These are phyloP conservation scores for Annulohypoxylon maeteangense DNA, from an alignment of 495 filamentous ascomycete genomes.

Conservation along the genomic window DNA sequence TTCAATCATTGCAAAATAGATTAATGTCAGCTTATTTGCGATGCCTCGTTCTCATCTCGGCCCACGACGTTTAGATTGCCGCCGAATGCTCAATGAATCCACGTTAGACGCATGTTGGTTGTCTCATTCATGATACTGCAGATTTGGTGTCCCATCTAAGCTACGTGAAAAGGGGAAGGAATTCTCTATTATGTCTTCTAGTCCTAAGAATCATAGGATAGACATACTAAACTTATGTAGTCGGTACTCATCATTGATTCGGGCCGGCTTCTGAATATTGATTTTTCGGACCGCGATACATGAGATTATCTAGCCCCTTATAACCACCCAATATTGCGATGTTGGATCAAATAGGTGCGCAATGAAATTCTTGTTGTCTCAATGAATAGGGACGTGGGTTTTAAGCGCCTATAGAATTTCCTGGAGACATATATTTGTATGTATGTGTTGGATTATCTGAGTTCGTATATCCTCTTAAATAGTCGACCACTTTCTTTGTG, in stretches of 20 bases:
- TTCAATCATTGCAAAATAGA: slow-evolving; percentile 16
- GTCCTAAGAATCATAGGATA: neutral
- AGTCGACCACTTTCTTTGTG: neutral
- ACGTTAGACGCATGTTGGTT: slow-evolving; percentile 4
- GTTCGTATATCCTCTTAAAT: neutral
- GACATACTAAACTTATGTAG: neutral
- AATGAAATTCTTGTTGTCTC: neutral
- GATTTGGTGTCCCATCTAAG: neutral
- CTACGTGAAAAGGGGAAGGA: neutral
- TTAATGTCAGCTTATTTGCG: slow-evolving; percentile 14
- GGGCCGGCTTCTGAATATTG: neutral
- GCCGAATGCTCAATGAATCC: slow-evolving; percentile 3
- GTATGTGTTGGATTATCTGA: neutral
- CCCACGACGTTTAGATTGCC: neutral
- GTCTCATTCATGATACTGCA: neutral
- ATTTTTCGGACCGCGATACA: neutral
- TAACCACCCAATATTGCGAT: neutral
- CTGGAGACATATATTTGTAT: neutral
- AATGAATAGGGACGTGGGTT: neutral
- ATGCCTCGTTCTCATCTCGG: neutral
- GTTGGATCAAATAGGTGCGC: neutral
- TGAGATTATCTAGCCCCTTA: neutral
- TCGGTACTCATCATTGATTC: neutral
- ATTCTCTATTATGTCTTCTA: neutral
- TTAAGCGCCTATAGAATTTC: neutral